A percentile compares a stretch with the other conserved stretches of the same genome.
Conservation (phyloP, 306 rosid species). For the Cucumis hystrix region DNA sequence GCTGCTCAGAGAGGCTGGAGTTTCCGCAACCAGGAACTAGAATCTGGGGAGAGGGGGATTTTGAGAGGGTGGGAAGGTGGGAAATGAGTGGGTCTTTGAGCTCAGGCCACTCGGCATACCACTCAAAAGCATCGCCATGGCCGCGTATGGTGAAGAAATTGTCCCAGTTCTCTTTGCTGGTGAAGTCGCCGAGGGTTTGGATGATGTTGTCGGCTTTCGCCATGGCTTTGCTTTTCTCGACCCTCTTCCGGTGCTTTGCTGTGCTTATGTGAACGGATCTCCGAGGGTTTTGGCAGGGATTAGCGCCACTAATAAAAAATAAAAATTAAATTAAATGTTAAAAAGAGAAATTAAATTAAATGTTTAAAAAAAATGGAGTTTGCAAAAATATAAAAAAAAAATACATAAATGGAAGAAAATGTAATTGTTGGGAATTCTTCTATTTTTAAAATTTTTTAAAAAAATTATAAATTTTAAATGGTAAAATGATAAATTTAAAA, state of each 20-base stretch:
- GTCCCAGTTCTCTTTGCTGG: conserved; percentile 93
- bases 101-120: conserved; percentile 84
- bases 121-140: conserved; percentile 56
- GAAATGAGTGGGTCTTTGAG: conserved; percentile 47
- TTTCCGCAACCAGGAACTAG: conserved; percentile 89
- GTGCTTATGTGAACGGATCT: not conserved
- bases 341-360: too few relatives aligned
- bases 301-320: not conserved
- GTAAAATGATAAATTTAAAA: too few relatives aligned
- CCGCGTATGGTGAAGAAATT: conserved; percentile 75
- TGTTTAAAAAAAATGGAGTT: too few relatives aligned
- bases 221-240: conserved; percentile 11
- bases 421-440: too few relatives aligned
- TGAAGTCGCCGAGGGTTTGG: conserved; percentile 73
- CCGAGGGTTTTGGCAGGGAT: conserved; percentile 6
- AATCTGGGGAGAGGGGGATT: conserved; percentile 13
- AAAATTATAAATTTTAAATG: too few relatives aligned
- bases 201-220: conserved; percentile 45
- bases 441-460: too few relatives aligned
- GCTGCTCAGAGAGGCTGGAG: conserved; percentile 80
- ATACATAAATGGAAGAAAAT: too few relatives aligned
- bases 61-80: conserved; percentile 21
- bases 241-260: not conserved
- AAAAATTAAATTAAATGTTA: too few relatives aligned
- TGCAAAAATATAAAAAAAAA: too few relatives aligned